Base-by-base conservation (phyloP, 352 stramenopile species). In the Phytophthora syringae region DNA sequence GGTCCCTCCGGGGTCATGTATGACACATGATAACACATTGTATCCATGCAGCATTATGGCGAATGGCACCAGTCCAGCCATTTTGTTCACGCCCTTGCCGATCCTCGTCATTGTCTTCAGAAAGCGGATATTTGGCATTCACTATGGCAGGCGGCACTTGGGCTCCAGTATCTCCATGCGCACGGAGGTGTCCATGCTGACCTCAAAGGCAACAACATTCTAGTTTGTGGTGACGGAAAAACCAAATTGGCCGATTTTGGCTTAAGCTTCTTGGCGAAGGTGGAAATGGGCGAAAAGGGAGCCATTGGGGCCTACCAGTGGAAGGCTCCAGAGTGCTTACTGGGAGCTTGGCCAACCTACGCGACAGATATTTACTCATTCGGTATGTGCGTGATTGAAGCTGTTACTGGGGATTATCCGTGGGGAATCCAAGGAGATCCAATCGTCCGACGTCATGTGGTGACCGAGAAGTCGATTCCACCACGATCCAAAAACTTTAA, bases 361-460 rank as follows among this genome's bases (percentile, higher is more conserved):
- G 39, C 37, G 7, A 60, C 59, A 20, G 59, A 60, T 24, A 51
- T 67, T 22, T 74, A 67, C 44, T 64, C 66, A 0, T 63, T 74
- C 20, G 66, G 60, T 1, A 66, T 74, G 65, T 69, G 52, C 21
- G 57, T 76, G 22, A 42, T 72, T 11, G 61, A 76, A 48, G 67
- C 56, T 5, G 25, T 72, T 11, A 76, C 43, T 10, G 53, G 48
- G 12, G 32, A 36, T 1, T 63, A 54, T 37, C 69, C 59, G 11
- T 72, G 64, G 69, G 42, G 52, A 2, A 60, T n/a, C n/a, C 27
- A 32, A 32, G 9, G 5, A 32, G 5, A 32, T 32, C 27, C 27
- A 5, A 9, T 32, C 9, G 27, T 32, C 27, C 27, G 27, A 32
- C 27, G 9, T 32, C 27, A 32, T 5, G 27, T 32, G 9, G 27